Percentiles rank a stretch among this genome's conserved stretches.
These are phyloP conservation scores for Hypoxylon fragiforme DNA, from an alignment of 495 filamentous ascomycete genomes.

Conservation along the genomic window DNA sequence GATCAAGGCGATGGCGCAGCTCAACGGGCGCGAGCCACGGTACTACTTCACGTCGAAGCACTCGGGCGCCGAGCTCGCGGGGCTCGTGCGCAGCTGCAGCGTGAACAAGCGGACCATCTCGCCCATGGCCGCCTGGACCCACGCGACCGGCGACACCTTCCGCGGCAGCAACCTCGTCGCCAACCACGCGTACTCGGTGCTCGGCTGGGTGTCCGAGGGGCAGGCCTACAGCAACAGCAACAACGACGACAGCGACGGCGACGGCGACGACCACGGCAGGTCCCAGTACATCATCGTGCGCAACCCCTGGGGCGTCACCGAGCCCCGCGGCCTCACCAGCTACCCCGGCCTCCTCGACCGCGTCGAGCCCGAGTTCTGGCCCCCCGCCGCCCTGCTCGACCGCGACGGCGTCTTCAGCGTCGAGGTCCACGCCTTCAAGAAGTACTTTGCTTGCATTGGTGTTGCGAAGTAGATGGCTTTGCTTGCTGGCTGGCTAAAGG, in stretches of 20 bases:
- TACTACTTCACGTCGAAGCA: conserved; percentile 39
- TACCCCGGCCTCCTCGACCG: conserved; percentile 36
- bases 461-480: conserved; percentile 34
- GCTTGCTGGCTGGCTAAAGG: no score
- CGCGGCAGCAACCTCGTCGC: conserved; percentile 41
- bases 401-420: conserved; percentile 38
- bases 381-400: conserved; percentile 36
- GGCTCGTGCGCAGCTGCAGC: conserved; percentile 36
- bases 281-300: conserved; percentile 44
- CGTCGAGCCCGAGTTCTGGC: conserved; percentile 43
- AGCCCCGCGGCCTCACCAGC: conserved; percentile 36
- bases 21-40: conserved; percentile 36
- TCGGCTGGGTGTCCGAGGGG: conserved; percentile 42
- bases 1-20: conserved; percentile 44
- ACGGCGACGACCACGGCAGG: no score
- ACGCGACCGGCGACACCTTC: conserved; percentile 35
- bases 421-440: conserved; percentile 39
- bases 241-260: no score
- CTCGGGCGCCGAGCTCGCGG: conserved; percentile 31
- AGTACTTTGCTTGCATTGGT: conserved; percentile 43
- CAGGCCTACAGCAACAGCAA: conserved; percentile 38
- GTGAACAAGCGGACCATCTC: conserved; percentile 42
- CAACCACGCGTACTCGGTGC: conserved; percentile 45
- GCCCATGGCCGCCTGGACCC: conserved; percentile 39
- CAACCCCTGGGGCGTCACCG: conserved; percentile 45